Evolutionary conservation across 345 rosid species (phyloP), one percentile per base, ranked within the genome.

Genomic region (Microcos paniculata): DNA sequence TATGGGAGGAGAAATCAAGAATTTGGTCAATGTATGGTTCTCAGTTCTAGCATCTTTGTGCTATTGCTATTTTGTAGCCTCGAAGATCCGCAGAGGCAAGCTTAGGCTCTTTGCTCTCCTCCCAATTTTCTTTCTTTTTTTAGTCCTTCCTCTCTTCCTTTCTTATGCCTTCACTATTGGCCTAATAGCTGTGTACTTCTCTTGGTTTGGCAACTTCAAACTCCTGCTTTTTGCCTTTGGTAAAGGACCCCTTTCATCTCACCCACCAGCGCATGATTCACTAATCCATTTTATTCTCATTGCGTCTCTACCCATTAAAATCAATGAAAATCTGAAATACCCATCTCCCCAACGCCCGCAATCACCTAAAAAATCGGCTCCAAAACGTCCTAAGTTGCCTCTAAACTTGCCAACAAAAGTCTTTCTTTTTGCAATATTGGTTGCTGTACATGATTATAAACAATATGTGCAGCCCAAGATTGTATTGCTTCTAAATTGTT

Each of bases 141-240:
- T 67, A 35, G 1, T 74, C 24, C 38, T 79, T 51, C 91, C 90
- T 77, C 52, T 78, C 31, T 53, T 1, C 51, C 70, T 81, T 46
- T 81, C 88, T 28, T 59, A 70, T 68, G 46, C 76, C 62, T 73
- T 72, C 11, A 72, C 74, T 21, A 31, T 24, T 24, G 81, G 61
- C 10, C 8, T 73, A 26, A 26, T 43, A 1, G 53, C 79, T 0
- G 74, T 83, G 46, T 75, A 82, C 46, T 33, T 84, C 16, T 16
- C 87, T 38, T 89, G 87, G 88, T 69, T 83, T 1, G 85, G 85
- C 48, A 89, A 76, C 40, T 87, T 86, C 74, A 87, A 82, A 72
- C 88, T 89, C 72, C 68, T 86, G 0, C 87, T 83, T 68, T 86
- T 89, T 42, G 80, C 79, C 26, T 84, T 84, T 35, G 78, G 76